Conservation (phyloP, 495 filamentous ascomycete genomes). For the Thozetella sp. region DNA sequence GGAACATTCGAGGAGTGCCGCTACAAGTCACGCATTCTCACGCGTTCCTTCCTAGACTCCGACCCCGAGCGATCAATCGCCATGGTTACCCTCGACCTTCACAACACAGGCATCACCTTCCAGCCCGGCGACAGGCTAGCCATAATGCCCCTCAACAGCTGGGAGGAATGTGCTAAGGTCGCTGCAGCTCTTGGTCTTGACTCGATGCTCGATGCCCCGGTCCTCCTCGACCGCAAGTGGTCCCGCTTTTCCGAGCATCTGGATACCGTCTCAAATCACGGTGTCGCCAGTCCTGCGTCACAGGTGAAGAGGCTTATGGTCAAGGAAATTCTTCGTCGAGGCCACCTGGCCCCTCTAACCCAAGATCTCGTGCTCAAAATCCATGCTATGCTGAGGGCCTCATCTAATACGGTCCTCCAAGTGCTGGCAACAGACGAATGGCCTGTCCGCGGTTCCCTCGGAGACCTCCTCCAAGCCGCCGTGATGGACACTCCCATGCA, state of each 20-base stretch:
- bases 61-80: conserved; percentile 44
- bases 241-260: conserved; percentile 31
- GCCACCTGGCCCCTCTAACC: conserved; percentile 48
- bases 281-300: too few relatives aligned
- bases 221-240: neutral
- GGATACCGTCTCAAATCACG: conserved; percentile 30
- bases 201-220: neutral
- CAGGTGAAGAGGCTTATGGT: conserved; percentile 41
- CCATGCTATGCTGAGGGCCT: conserved; percentile 41
- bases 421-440: conserved; percentile 49
- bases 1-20: conserved; percentile 54
- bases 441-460: conserved; percentile 47
- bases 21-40: conserved; percentile 39
- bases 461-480: conserved; percentile 44
- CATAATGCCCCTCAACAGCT: conserved; percentile 51
- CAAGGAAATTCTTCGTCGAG: conserved; percentile 46
- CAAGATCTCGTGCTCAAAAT: conserved; percentile 46
- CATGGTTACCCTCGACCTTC: conserved; percentile 44
- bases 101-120: conserved; percentile 49
- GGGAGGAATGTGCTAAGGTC: conserved; percentile 48
- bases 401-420: conserved; percentile 46
- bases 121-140: conserved; percentile 50
- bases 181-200: conserved; percentile 22
- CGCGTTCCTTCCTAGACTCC: conserved; percentile 40
- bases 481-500: conserved; percentile 41